Conservation (phyloP, 768 basidiomycete genomes). For the Austroboletus festivus region DNA sequence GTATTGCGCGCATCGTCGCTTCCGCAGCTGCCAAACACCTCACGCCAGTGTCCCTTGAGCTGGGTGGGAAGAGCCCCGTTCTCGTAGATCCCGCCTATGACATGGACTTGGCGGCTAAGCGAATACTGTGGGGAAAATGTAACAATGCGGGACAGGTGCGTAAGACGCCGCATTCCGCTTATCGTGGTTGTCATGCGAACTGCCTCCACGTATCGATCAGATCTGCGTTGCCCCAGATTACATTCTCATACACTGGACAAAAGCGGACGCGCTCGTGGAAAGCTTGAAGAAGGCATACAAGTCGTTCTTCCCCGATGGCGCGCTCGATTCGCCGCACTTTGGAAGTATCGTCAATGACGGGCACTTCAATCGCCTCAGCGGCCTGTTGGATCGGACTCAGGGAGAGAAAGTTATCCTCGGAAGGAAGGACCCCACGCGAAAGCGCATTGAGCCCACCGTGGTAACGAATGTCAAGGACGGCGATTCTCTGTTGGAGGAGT, state of each 20-base stretch:
- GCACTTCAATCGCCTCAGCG: conserved; percentile 53
- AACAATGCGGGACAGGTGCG: conserved; percentile 62
- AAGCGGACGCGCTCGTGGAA: conserved; percentile 46
- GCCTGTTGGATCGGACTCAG: conserved; percentile 50
- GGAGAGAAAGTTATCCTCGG: conserved; percentile 46
- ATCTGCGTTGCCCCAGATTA: conserved; percentile 46
- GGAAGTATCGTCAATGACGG: conserved; percentile 50
- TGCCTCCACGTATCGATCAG: conserved; percentile 12
- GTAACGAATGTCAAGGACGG: conserved; percentile 49
- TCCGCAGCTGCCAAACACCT: conserved; percentile 28
- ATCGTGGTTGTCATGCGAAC: background rate
- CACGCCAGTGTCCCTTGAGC: conserved; percentile 34
- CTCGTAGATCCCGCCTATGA: conserved; percentile 42
- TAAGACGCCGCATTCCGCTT: background rate
- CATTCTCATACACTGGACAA: conserved; percentile 37
- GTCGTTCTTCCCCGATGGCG: conserved; percentile 53
- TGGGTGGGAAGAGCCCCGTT: conserved; percentile 44
- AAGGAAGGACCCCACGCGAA: conserved; percentile 34
- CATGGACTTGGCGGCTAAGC: conserved; percentile 53
- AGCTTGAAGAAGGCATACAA: conserved; percentile 42
- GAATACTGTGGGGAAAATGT: conserved; percentile 65
- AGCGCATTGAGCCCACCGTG: conserved; percentile 58
- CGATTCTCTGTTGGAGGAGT: conserved; percentile 65
- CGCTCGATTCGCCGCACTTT: conserved; percentile 42
- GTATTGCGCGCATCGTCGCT: conserved; percentile 23